Evolutionary conservation across 176 grass and related monocot genomes (phyloP).

Genomic region (Triticum turgidum): DNA sequence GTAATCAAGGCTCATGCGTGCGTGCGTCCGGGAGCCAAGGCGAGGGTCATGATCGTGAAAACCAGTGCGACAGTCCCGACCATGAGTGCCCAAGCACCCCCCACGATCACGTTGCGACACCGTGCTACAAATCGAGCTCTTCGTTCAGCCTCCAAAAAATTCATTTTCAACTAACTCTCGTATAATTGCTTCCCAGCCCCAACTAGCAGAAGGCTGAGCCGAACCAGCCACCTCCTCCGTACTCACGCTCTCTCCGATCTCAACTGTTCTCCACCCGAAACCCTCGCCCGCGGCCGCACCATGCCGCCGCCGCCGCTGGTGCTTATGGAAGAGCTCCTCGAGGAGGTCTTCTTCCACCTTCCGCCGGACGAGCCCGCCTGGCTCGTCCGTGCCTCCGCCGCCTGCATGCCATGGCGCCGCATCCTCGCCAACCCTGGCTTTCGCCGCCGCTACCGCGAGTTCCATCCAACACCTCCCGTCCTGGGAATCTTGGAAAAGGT

Average conservation of each 20-base stretch:
- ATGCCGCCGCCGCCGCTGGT: not conserved
- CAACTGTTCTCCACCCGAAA: not conserved
- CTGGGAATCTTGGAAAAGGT: not conserved
- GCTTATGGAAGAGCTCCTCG: not conserved
- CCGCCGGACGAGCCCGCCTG: not conserved
- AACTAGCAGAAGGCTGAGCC: no score
- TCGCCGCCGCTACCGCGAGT: slow-evolving; percentile 15
- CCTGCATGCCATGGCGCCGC: not conserved
- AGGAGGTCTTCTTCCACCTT: not conserved
- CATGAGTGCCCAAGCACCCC: no score
- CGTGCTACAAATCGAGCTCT: no score
- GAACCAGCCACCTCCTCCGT: no score
- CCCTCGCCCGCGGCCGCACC: not conserved
- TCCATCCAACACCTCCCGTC: not conserved
- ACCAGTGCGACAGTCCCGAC: no score
- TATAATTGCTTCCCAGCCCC: no score
- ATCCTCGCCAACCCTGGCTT: not conserved
- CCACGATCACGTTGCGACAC: no score
- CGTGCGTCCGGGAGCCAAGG: no score
- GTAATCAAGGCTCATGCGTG: no score
- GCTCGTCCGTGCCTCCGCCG: slow-evolving; percentile 1
- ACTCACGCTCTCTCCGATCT: not conserved
- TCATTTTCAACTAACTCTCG: no score
- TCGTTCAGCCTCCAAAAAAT: no score
- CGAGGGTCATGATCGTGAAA: no score